Evolutionary conservation across 2,329 filamentous ascomycete species (phyloP), one percentile per base, ranked within the genome.

Genomic region (Pseudogymnoascus sp.): DNA sequence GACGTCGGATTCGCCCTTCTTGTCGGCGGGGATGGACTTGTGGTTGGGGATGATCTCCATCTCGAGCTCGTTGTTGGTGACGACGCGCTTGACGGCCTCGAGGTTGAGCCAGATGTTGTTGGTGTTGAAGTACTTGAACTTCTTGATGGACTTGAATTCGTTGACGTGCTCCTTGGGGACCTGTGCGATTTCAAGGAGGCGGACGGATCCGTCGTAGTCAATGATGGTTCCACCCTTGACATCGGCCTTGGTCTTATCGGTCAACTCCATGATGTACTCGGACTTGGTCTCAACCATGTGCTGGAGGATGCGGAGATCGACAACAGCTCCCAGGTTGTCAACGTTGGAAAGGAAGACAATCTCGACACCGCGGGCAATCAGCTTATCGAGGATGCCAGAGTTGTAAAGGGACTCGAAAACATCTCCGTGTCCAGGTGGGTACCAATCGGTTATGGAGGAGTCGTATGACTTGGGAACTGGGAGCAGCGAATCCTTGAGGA

Each of bases 121-220:
- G 79, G 94, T 99, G 87, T 99, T 99, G 88, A 99, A 99, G 87
- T 99, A 99, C 85, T 96, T 97, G 89, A 99, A 99, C 85, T 99
- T 99, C 88, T 99, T 99, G 84, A 99, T 99, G 58, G 92, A 97
- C 87, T 99, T 99, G 90, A 99, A 99, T 82, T 99, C 94, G 80
- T 99, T 97, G 76, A 94, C 90, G 80, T 99, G 94, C 83, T 99
- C 91, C 87, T 97, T 99, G 79, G 94, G 94, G 36, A 99, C 94
- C 83, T 99, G 94, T 12, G 94, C 94, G 72, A 99, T 97, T 82
- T 99, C 94, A 60, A 99, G 89, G 69, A 99, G 88, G 74, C 94
- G 92, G 70, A 95, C 93, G 63, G 90, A 92, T 73, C 93, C 93
- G 76, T 99, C 94, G 79, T 97, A 97, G 81, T 99, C 93, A 73